Evolutionary conservation across 306 rosid species (phyloP).

Genomic region (Malus domestica): DNA sequence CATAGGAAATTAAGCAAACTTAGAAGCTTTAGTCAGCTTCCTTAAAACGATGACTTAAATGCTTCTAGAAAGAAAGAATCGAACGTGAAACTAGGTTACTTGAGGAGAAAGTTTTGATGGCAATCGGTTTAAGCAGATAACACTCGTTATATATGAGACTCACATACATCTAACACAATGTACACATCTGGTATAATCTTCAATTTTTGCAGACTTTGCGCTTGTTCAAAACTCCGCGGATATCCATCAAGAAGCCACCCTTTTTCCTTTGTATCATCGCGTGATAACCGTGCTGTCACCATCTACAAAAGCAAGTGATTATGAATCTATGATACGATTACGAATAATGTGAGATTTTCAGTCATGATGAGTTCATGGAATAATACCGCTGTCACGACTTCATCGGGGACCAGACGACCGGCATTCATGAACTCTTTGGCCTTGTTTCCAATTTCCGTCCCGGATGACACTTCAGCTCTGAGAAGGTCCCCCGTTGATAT

Average conservation of each 20-base stretch:
- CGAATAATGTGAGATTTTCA: constrained; percentile 4
- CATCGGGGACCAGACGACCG: constrained; percentile 88
- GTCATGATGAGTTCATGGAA: not conserved
- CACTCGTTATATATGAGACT: not conserved
- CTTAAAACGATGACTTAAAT: not conserved
- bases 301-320: constrained; percentile 39
- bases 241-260: constrained; percentile 99
- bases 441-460: constrained; percentile 82
- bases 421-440: constrained; percentile 89
- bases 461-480: constrained; percentile 77
- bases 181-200: constrained; percentile 76
- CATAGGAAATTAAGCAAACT: not conserved
- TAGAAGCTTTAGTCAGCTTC: not conserved
- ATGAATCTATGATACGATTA: constrained; percentile 1
- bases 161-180: constrained; percentile 73
- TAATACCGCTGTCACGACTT: constrained; percentile 75
- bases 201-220: constrained; percentile 63
- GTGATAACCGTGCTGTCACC: constrained; percentile 68
- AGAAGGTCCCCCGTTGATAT: constrained; percentile 91
- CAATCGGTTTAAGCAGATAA: too few relatives aligned
- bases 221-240: constrained; percentile 72
- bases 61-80: not conserved
- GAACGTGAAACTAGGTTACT: not conserved
- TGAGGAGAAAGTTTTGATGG: not conserved
- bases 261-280: constrained; percentile 53